Evolutionary conservation across 495 filamentous ascomycete species (phyloP).

Genomic region (Podospora appendiculata): DNA sequence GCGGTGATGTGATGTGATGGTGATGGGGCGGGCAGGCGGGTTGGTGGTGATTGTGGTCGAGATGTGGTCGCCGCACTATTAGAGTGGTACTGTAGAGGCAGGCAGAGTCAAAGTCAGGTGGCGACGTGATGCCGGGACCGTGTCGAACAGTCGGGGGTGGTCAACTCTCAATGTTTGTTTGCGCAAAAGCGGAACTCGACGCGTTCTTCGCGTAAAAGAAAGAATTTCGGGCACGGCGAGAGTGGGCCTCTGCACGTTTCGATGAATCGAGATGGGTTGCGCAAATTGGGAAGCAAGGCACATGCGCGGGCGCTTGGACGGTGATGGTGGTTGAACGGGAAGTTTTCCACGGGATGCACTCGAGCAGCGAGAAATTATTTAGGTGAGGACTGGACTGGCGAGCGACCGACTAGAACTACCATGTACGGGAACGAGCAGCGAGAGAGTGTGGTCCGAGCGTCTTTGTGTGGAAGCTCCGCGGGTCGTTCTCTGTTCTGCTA

Average conservation of each 20-base stretch:
- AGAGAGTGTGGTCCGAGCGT: slow-evolving; percentile 23
- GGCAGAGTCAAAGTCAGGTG: not conserved
- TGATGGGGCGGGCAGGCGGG: not conserved
- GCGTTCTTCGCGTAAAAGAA: slow-evolving; percentile 19
- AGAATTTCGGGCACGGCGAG: slow-evolving; percentile 5
- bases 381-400: slow-evolving; percentile 3
- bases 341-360: slow-evolving; percentile 16
- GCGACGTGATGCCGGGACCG: slow-evolving; percentile 15
- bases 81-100: no score
- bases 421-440: slow-evolving; percentile 10
- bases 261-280: slow-evolving; percentile 19
- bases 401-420: no score
- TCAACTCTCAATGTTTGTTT: slow-evolving; percentile 7
- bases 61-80: no score
- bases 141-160: slow-evolving; percentile 13
- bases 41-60: not conserved
- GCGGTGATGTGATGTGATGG: not conserved
- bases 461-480: not conserved
- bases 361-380: slow-evolving; percentile 26
- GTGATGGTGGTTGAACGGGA: slow-evolving; percentile 16
- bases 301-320: slow-evolving; percentile 17
- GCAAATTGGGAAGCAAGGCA: slow-evolving; percentile 9
- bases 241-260: slow-evolving; percentile 6
- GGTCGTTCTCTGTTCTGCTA: no score
- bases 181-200: slow-evolving; percentile 15